Evolutionary conservation across 352 stramenopile species (phyloP), one percentile per base, ranked within the genome.

Genomic region (Pythium insidiosum): DNA sequence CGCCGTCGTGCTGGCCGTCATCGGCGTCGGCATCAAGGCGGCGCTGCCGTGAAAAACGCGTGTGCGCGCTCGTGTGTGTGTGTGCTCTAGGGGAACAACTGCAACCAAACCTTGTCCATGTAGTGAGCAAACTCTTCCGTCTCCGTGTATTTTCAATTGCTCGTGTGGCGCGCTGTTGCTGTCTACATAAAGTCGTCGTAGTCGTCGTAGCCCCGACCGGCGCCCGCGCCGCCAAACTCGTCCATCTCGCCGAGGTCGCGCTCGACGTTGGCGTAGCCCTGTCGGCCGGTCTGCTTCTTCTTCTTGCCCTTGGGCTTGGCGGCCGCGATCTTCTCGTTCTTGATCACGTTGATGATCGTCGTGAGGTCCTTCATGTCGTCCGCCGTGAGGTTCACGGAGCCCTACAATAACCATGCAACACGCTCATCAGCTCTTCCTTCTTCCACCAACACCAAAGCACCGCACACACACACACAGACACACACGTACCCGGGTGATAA

Each of bases 301-400:
- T 91, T 91, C 68, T 91, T 91, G 38, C 61, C 56, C 62, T 91
- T 91, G 22, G 71, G 75, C 61, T 91, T 91, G 33, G 78, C 70
- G 11, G 71, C 63, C 18, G 66, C 64, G 54, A 91, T 91, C 59
- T 91, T 91, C 31, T 91, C 78, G 58, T 91, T 91, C 68, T 91
- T 88, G 51, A 91, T 81, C 38, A 89, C 73, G 59, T 91, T 91
- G 49, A 88, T 71, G 33, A 88, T 82, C 39, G 78, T 91, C 53
- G 73, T 88, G 37, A 91, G 63, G 53, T 91, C 78, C 63, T 91
- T 91, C 71, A 88, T 86, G 58, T 88, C 78, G 57, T 91, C 75
- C 4, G 70, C 78, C 28, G 71, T 88, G 30, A 91, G 50, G 55
- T 86, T 88, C 39, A 78, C 59, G 23, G 73, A 87, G 19, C 66